phyloP scores from a whole-genome alignment of 2,329 filamentous ascomycete species.

The Fusarium pseudoanthophilum region DNA sequence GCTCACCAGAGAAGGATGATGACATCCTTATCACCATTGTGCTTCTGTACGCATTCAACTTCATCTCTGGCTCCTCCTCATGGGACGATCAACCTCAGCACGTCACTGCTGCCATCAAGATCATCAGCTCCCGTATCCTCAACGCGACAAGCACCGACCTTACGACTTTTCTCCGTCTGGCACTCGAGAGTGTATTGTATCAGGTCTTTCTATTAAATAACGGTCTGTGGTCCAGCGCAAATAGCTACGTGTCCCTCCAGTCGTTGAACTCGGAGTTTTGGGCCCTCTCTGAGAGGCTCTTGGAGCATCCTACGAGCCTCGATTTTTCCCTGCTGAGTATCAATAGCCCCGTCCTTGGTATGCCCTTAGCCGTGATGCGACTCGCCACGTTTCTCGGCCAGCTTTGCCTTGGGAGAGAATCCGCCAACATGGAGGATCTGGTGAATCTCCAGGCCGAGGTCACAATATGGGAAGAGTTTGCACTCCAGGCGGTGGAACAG shows the following conservation, averaged over 20 bases:
- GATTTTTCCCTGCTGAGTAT: not conserved
- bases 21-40: not conserved
- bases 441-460: accelerated
- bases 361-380: not conserved
- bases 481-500: accelerated
- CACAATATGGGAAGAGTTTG: not conserved
- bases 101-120: not conserved
- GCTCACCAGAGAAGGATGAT: not conserved
- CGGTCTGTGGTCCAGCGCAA: not conserved
- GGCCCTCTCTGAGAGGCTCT: not conserved
- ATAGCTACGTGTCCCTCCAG: not conserved
- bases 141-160: not conserved
- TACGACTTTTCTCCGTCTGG: not conserved
- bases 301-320: accelerated
- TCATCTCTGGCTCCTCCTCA: not conserved
- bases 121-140: not conserved
- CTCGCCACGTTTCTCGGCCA: not conserved
- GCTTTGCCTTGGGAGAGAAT: not conserved
- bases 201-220: not conserved
- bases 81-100: not conserved
- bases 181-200: not conserved
- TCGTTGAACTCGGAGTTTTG: not conserved
- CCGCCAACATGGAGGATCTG: not conserved
- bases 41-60: not conserved
- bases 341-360: not conserved